These are phyloP conservation scores for Lepidium didymum DNA, from an alignment of 345 rosid genomes.

Conservation along the genomic window DNA sequence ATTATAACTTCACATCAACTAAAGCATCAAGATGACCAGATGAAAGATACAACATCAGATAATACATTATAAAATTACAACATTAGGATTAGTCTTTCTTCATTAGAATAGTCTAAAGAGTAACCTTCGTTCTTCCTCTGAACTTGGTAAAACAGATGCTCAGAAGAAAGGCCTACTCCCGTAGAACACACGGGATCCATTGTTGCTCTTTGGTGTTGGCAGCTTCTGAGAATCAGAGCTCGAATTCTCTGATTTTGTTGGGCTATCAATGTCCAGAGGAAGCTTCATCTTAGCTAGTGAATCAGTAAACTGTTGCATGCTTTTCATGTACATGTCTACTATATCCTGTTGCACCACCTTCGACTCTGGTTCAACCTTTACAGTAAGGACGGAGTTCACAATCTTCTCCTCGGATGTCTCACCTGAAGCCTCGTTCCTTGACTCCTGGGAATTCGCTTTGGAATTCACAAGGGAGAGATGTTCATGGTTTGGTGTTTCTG, in stretches of 20 bases:
- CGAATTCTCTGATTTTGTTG: conserved; percentile 73
- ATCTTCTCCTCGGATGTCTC: conserved; percentile 33
- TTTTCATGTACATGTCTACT: conserved; percentile 98
- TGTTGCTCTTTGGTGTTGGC: conserved; percentile 57
- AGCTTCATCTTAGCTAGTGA: conserved; percentile 99
- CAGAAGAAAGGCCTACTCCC: conserved; percentile 98
- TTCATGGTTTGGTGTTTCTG: conserved; percentile 41
- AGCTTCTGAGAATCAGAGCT: conserved; percentile 69
- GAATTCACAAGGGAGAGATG: conserved; percentile 32
- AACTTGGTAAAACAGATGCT: conserved; percentile 35
- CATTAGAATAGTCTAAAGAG: conserved; percentile 47
- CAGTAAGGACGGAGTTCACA: conserved; percentile 44
- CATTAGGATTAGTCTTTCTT: conserved; percentile 66
- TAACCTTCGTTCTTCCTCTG: conserved; percentile 59
- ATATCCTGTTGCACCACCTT: conserved; percentile 88
- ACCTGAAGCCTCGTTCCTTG: conserved; percentile 45
- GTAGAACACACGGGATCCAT: conserved; percentile 88
- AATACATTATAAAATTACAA: conserved; percentile 49
- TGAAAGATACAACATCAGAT: conserved; percentile 53
- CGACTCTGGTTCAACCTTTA: conserved; percentile 65
- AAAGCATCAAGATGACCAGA: conserved; percentile 41
- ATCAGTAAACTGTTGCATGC: conserved; percentile 99
- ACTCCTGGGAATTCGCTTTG: conserved; percentile 37
- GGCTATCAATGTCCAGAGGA: conserved; percentile 74
- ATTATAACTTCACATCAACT: conserved; percentile 42